Conservation (phyloP, 331 rosid species). For the Dryas integrifolia region DNA sequence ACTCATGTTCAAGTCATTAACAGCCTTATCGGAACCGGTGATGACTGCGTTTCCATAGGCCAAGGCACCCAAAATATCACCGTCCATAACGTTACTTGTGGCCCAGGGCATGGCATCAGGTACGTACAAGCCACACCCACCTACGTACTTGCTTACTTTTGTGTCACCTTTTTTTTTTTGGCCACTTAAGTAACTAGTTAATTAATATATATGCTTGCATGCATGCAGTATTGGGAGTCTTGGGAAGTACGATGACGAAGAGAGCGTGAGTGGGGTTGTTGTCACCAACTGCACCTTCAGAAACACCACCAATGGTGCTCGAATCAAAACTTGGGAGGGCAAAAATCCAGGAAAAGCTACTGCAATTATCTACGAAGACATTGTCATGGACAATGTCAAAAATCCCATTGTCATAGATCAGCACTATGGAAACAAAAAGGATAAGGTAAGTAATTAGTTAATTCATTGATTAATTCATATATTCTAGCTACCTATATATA, state of each 20-base stretch:
- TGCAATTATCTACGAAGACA: conserved; percentile 38
- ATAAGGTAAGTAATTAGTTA: not conserved
- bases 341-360: conserved; percentile 30
- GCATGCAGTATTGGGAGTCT: conserved; percentile 60
- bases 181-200: not conserved
- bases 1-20: conserved; percentile 21
- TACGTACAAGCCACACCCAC: not conserved
- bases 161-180: no score
- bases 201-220: not conserved
- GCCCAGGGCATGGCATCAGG: conserved; percentile 83
- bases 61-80: conserved; percentile 29
- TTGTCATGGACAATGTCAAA: conserved; percentile 42
- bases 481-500: not conserved
- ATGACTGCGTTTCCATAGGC: conserved; percentile 69
- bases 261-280: conserved; percentile 28
- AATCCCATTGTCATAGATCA: conserved; percentile 71
- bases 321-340: conserved; percentile 61
- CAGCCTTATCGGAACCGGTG: conserved; percentile 56
- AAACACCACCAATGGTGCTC: conserved; percentile 60
- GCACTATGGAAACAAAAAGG: conserved; percentile 35
- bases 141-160: no score
- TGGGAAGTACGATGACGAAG: conserved; percentile 51
- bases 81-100: conserved; percentile 42
- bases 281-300: conserved; percentile 52
- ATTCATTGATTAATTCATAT: no score